Evolutionary conservation across 345 rosid species (phyloP).

Genomic region (Adansonia digitata): DNA sequence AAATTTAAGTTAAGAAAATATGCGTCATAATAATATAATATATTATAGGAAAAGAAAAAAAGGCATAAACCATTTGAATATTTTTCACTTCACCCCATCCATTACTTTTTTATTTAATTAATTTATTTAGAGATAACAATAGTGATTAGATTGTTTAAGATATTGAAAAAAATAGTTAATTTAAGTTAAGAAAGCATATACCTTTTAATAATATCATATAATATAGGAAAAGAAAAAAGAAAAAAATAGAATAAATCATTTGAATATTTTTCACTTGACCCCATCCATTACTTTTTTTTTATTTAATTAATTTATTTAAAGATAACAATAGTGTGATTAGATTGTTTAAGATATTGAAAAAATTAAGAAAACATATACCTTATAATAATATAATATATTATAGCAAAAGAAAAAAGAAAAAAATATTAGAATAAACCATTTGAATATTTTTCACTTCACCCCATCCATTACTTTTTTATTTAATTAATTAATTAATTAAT

Average conservation of each 20-base stretch:
- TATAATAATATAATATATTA: background rate
- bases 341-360: background rate
- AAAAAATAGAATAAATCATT: background rate
- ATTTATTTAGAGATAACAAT: background rate
- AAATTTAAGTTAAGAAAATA: background rate
- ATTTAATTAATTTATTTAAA: background rate
- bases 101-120: background rate
- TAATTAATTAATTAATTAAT: background rate
- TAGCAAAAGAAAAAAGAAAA: background rate
- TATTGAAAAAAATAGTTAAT: background rate
- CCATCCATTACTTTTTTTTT: conserved; percentile 10
- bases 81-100: conserved; percentile 10
- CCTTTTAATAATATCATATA: background rate
- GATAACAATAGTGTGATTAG: background rate
- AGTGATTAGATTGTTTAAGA: background rate
- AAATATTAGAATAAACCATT: background rate
- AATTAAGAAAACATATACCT: background rate
- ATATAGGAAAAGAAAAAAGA: background rate
- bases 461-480: conserved; percentile 9
- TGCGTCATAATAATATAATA: background rate
- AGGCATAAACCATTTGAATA: background rate
- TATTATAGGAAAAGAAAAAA: background rate
- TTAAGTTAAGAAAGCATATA: background rate
- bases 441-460: background rate
- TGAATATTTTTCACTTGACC: background rate